Percentiles rank a stretch among this genome's conserved stretches.
Conservation (phyloP, 176 grass and related monocot species). For the Eleusine coracana region DNA sequence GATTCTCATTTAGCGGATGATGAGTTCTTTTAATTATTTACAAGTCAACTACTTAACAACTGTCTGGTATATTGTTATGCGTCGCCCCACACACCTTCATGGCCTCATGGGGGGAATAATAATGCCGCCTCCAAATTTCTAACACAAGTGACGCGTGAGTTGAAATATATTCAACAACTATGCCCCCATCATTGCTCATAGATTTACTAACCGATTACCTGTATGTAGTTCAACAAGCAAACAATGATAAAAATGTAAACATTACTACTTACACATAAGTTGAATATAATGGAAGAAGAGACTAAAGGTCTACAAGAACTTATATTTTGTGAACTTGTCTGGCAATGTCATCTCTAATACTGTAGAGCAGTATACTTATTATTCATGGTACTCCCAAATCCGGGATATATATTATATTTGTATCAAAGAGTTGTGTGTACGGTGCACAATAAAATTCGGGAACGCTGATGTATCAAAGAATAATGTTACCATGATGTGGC, state of each 20-base stretch:
- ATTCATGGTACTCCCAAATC: not conserved
- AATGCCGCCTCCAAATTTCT: not conserved
- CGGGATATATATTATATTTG: not conserved
- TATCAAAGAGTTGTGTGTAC: not conserved
- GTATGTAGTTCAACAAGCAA: not conserved
- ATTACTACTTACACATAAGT: not conserved
- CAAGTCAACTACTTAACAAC: conserved; percentile 6
- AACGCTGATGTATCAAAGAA: conserved; percentile 42
- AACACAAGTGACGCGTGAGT: not conserved
- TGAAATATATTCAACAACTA: conserved; percentile 22
- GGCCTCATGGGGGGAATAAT: not conserved
- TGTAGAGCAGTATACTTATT: too few species aligned
- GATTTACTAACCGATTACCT: not conserved
- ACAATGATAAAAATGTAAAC: not conserved
- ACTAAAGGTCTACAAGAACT: not conserved
- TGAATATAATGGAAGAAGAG: not conserved
- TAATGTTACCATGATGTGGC: conserved; percentile 7
- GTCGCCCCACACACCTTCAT: not conserved
- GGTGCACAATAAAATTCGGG: conserved; percentile 30
- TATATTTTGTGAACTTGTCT: not conserved
- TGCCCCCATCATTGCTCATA: not conserved
- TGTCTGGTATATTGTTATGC: not conserved
- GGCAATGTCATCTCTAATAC: not conserved
- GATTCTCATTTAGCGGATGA: not conserved
- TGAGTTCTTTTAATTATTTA: not conserved